phyloP scores from a whole-genome alignment of 371 early-diverging fungal genomes.

The Mortierella sp. region DNA sequence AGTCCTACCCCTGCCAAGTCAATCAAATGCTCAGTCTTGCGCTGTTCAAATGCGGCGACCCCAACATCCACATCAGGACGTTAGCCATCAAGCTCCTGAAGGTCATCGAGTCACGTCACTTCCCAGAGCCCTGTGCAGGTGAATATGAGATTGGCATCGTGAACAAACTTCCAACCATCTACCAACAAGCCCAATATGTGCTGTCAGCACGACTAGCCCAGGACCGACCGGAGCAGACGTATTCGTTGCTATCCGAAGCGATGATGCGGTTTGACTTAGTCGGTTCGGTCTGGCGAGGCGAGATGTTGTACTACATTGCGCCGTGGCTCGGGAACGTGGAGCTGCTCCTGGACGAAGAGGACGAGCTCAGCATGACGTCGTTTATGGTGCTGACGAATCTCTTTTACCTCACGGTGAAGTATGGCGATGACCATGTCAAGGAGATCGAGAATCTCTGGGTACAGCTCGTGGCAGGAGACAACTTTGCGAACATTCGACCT shows the following conservation, averaged over 20 bases:
- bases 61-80: slow-evolving; percentile 78
- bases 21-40: slow-evolving; percentile 81
- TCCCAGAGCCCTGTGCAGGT: slow-evolving; percentile 71
- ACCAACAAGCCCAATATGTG: slow-evolving; percentile 80
- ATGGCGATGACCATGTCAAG: slow-evolving; percentile 80
- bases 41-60: slow-evolving; percentile 84
- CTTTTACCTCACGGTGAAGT: slow-evolving; percentile 86
- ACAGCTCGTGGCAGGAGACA: slow-evolving; percentile 73
- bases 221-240: slow-evolving; percentile 75
- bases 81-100: slow-evolving; percentile 82
- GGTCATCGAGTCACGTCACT: slow-evolving; percentile 76
- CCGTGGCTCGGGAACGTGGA: slow-evolving; percentile 92
- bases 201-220: slow-evolving; percentile 78
- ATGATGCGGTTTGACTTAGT: slow-evolving; percentile 82
- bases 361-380: slow-evolving; percentile 63
- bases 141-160: slow-evolving; percentile 80
- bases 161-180: slow-evolving; percentile 84
- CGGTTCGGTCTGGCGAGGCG: slow-evolving; percentile 67
- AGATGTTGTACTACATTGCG: slow-evolving; percentile 78
- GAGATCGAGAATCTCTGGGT: slow-evolving; percentile 88
- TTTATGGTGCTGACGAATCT: slow-evolving; percentile 83
- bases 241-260: slow-evolving; percentile 82
- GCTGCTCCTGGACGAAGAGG: slow-evolving; percentile 64
- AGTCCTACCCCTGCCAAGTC: slow-evolving; percentile 69
- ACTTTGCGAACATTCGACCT: slow-evolving; percentile 72